Base-by-base conservation (phyloP, 176 grass and related monocot genomes). In the Hyparrhenia diplandra region DNA sequence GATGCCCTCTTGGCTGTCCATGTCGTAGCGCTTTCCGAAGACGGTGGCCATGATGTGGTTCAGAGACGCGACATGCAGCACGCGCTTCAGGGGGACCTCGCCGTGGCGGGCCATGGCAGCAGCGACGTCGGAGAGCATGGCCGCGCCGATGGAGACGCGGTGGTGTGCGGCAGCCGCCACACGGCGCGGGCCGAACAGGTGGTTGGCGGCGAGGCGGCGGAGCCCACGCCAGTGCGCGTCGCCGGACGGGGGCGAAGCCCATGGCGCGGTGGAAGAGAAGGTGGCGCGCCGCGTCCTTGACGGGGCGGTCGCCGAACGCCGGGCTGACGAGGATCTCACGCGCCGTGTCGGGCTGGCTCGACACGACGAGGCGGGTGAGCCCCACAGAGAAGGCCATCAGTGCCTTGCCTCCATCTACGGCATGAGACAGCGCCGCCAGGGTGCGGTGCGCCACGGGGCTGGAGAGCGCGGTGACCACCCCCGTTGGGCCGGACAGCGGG, bases 261-360 rank as follows among this genome's bases (percentile, higher is more conserved):
- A 97, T 97, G 58, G 94, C 91, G 10, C 91, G 88, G 86, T 97
- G 88, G 86, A 97, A 97, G 1, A 97, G 86, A 8, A 97, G 89
- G 64, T 86, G 74, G 1, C 86, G 84, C 10, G 94, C 94, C 34
- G 89, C 85, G 82, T 97, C 94, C 69, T 93, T 93, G 37, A 97
- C 40, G 0, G 94, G 91, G 71, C 91, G 86, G 71, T 97, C 86
- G 32, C 88, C 91, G 59, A 97, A 97, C 64, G 87, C 87, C 7
- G 81, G 83, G 80, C 75, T 85, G 27, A 45, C 43, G 30, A 97
- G 81, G 67, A 97, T 89, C 81, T 97, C 94, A 5, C 81, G 77
- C 14, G 94, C 91, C 18, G 91, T 93, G 65, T 85, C 77, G 0
- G 91, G 88, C 51, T 83, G 75, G 80, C 87, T 93, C 52, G 94